A percentile compares a stretch with the other conserved stretches of the same genome.
Conservation (phyloP, 805 yeast genomes). For the Monosporozyma servazzii region DNA sequence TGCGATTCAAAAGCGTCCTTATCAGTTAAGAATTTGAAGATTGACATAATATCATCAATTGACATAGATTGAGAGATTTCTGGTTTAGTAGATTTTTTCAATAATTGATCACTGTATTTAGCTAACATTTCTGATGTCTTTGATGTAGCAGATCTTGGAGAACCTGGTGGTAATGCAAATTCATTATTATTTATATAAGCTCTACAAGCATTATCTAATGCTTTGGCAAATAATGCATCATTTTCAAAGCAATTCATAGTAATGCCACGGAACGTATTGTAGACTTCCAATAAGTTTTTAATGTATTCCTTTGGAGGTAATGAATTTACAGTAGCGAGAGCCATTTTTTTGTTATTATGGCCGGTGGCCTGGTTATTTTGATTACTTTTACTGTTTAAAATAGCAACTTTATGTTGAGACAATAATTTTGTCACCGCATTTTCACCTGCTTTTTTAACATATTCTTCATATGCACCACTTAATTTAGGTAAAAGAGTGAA, state of each 20-base stretch:
- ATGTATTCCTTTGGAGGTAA: conserved; percentile 64
- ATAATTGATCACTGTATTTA: conserved; percentile 72
- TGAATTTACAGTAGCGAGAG: conserved; percentile 32
- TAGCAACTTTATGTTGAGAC: conserved; percentile 14
- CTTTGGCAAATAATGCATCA: conserved; percentile 71
- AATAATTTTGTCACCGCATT: conserved; percentile 20
- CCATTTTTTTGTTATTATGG: conserved; percentile 30
- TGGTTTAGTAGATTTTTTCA: conserved; percentile 67
- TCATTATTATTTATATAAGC: conserved; percentile 72
- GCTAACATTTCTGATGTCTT: conserved; percentile 89
- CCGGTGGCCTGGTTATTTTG: conserved; percentile 8
- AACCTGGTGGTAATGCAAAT: conserved; percentile 57
- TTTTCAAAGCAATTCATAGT: conserved; percentile 40
- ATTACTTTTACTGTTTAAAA: conserved; percentile 7
- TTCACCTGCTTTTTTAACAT: conserved; percentile 58
- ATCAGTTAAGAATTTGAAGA: conserved; percentile 82
- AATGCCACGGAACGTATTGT: conserved; percentile 43
- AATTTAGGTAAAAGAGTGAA: conserved; percentile 72
- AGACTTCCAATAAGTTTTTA: conserved; percentile 62
- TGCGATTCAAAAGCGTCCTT: conserved; percentile 92
- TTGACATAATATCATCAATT: conserved; percentile 74
- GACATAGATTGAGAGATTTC: conserved; percentile 65
- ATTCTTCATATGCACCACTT: conserved; percentile 60
- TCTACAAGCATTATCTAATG: conserved; percentile 84
- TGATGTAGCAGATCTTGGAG: conserved; percentile 46